Conservation (phyloP, 2,329 filamentous ascomycete genomes). For the Scortechinia acanthostroma region DNA sequence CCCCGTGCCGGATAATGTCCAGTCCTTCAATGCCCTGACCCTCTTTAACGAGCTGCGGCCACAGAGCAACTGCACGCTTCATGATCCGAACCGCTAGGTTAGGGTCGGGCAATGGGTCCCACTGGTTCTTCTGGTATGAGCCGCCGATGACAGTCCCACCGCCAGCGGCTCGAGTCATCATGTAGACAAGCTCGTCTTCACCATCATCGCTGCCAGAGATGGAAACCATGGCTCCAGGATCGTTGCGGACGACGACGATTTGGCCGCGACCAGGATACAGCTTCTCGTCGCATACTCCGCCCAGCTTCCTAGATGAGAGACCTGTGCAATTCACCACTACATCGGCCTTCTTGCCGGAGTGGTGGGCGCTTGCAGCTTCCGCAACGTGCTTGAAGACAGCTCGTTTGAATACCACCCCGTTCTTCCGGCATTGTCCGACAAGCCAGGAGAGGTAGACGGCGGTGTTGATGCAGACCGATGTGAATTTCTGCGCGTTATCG, state of each 20-base stretch:
- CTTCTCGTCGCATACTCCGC: conserved; percentile 63
- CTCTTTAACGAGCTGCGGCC: conserved; percentile 49
- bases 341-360: conserved; percentile 47
- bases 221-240: conserved; percentile 62
- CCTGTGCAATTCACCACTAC: conserved; percentile 82
- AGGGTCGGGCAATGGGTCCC: conserved; percentile 73
- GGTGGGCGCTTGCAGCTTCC: conserved; percentile 58
- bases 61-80: conserved; percentile 62
- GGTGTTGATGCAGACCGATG: conserved; percentile 85
- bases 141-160: conserved; percentile 85
- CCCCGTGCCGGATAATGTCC: conserved; percentile 72
- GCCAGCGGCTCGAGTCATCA: conserved; percentile 74
- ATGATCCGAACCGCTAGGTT: conserved; percentile 79
- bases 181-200: conserved; percentile 66
- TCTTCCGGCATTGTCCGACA: conserved; percentile 68
- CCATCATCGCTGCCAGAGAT: conserved; percentile 70
- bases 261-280: conserved; percentile 55
- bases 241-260: conserved; percentile 75
- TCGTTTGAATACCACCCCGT: conserved; percentile 64
- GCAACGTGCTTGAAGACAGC: conserved; percentile 61
- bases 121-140: conserved; percentile 72
- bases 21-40: conserved; percentile 67
- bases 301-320: conserved; percentile 66
- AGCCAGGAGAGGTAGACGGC: conserved; percentile 83
- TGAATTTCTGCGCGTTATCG: conserved; percentile 47